Base-by-base conservation (phyloP, 163 green algal genomes). In the Chlorella variabilis region DNA sequence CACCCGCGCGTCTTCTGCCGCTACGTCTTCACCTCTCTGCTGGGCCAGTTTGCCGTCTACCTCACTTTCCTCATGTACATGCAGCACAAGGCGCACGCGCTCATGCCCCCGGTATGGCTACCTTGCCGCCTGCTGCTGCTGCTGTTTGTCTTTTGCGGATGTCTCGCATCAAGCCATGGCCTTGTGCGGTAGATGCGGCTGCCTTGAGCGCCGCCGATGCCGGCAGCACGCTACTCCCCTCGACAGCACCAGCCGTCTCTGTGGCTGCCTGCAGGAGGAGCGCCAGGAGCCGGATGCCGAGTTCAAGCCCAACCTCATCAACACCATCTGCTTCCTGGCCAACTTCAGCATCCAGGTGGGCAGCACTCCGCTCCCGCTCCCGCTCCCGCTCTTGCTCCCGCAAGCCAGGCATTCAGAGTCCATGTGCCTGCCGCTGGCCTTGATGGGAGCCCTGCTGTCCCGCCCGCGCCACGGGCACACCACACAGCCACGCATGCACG, bases 271-370 rank as follows among this genome's bases (percentile, higher is more conserved):
- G 70, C 87, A 91, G 80, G 90, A 93, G 18, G 86, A 98, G 58
- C 80, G 86, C 31, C 94, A 96, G 83, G 80, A 91, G 63, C 89
- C 90, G 8, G 95, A 98, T 69, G 74, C 84, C 2, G 91, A 95
- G 62, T 99, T 99, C 83, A 87, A 93, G 84, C 95, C 96, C 83
- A 99, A 99, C 90, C 85, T 99, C n/a, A 95, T 99, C 62, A 99
- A 99, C 94, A 98, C 92, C 33, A 92, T 98, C 11, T 98, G 94
- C 85, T 99, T 97, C 89, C 89, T 98, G 51, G 92, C 95, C 34
- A 94, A 97, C 86, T 95, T 94, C 33, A 84, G 90, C 82, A 95
- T 98, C 69, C 92, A 96, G 89, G 78, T 74, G 31, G 51, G 65
- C 49, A 34, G n/a, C 29, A 33, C 9, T 63, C 23, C 9, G 45